Percentiles rank a stretch among this genome's conserved stretches.
Conservation (phyloP, 768 basidiomycete species). For the Calocybe cyanea region DNA sequence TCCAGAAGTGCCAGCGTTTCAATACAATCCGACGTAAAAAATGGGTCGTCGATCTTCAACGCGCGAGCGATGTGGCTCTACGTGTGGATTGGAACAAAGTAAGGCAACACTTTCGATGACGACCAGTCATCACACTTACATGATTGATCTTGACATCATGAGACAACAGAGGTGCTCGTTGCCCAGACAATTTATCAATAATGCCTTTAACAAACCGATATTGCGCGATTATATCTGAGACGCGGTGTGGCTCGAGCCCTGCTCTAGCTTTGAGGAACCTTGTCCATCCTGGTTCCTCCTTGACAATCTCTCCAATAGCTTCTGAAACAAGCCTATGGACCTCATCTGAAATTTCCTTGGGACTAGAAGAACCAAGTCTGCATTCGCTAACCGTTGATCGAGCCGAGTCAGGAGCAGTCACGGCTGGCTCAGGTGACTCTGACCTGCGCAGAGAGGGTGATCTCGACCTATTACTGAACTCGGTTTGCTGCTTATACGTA, state of each 20-base stretch:
- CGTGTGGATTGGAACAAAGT: neutral
- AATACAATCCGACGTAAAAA: constrained; percentile 43
- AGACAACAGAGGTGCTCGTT: constrained; percentile 35
- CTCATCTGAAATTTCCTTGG: constrained; percentile 34
- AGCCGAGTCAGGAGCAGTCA: neutral
- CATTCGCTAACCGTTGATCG: neutral
- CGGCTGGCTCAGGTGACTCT: neutral
- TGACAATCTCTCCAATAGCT: constrained; percentile 41
- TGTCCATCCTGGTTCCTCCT: constrained; percentile 40
- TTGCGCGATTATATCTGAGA: constrained; percentile 40
- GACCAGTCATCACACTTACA: constrained; percentile 29
- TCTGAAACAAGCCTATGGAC: constrained; percentile 37
- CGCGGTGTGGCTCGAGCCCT: constrained; percentile 27
- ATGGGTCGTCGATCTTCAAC: constrained; percentile 37
- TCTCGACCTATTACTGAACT: neutral
- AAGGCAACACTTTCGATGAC: too few species aligned
- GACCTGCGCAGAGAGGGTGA: constrained; percentile 1
- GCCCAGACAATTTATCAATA: constrained; percentile 42
- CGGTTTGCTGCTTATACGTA: neutral
- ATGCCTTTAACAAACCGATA: constrained; percentile 51
- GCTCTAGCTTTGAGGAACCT: constrained; percentile 43
- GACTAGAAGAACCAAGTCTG: constrained; percentile 25
- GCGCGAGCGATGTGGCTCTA: constrained; percentile 54
- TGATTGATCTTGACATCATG: constrained; percentile 36
- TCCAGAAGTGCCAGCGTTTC: constrained; percentile 48